Percentiles rank a stretch among this genome's conserved stretches.
Conservation (phyloP, 805 yeast species). For the Metschnikowia borealis region DNA sequence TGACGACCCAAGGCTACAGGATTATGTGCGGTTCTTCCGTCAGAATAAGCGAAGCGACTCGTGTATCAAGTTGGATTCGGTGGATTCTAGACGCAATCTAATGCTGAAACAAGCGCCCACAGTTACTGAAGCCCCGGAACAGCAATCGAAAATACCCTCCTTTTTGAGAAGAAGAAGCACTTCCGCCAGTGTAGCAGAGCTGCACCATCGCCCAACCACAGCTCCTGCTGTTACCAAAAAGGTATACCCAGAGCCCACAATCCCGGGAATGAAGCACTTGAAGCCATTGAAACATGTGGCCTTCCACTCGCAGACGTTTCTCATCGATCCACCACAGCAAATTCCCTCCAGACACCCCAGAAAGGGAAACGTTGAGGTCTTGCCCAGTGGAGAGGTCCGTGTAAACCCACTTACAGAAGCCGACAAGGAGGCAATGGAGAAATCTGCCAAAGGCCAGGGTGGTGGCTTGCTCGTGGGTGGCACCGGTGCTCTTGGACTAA, state of each 20-base stretch:
- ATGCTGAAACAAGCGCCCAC: background rate
- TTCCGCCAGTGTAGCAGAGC: slow-evolving; percentile 1
- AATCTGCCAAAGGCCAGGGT: slow-evolving; percentile 41
- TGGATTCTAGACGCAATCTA: background rate
- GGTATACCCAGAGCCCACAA: background rate
- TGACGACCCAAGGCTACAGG: slow-evolving; percentile 33
- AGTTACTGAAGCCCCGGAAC: background rate
- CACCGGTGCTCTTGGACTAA: slow-evolving; percentile 56
- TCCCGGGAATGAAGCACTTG: slow-evolving; percentile 16
- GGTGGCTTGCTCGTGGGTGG: slow-evolving; percentile 80
- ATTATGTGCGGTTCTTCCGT: slow-evolving; percentile 33
- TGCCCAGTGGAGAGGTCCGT: slow-evolving; percentile 50
- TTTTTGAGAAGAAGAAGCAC: slow-evolving; percentile 28
- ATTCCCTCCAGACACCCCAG: slow-evolving; percentile 83
- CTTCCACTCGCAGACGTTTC: slow-evolving; percentile 39
- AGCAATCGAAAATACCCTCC: slow-evolving; percentile 21
- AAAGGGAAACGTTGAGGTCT: slow-evolving; percentile 65
- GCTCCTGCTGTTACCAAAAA: background rate
- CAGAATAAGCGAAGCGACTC: slow-evolving; percentile 17
- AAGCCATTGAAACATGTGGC: slow-evolving; percentile 41
- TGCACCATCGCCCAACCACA: slow-evolving; percentile 2
- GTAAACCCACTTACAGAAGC: slow-evolving; percentile 54
- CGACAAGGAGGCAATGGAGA: slow-evolving; percentile 43
- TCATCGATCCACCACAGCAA: slow-evolving; percentile 70
- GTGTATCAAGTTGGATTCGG: slow-evolving; percentile 4